Evolutionary conservation across 306 rosid genomes (phyloP), one percentile per base, ranked within the genome.

Genomic region (Urtica urens): DNA sequence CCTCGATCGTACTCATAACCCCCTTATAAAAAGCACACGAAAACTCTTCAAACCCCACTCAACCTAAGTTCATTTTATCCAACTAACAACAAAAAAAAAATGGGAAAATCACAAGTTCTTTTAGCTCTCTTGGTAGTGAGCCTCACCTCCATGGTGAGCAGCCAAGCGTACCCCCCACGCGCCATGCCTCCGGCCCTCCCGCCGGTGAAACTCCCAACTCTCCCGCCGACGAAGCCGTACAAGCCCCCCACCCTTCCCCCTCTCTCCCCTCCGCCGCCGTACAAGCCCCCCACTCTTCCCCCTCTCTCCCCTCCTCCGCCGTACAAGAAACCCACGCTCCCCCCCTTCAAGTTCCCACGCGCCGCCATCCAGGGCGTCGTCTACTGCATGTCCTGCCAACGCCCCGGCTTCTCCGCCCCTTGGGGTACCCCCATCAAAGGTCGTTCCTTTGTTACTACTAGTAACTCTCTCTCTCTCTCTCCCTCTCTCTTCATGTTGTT

Each of bases 281-380:
- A 61, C 10, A 47, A 46, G 9, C 51, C 51, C 2, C 17, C 30
- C 20, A n/a, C n/a, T n/a, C n/a, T n/a, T n/a, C 22, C 30, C 25
- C 50, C 50, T 0, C 50, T 31, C 2, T 31, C 51, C 0, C 8
- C 2, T 18, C 52, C n/a, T n/a, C n/a, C n/a, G n/a, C n/a, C n/a
- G n/a, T n/a, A n/a, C n/a, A n/a, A n/a, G 15, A 15, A n/a, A 2
- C 71, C 74, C 0, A 69, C 58, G 8, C 10, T 37, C 12, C 69
- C 29, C 33, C 38, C 55, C 0, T 67, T 70, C 1, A 5, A 62
- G 1, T 77, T 84, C 37, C 76, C 77, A 66, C 74, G 65, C 22
- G 69, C 81, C 0, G 84, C 93, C 0, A 90, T 88, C n/a, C 82
- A 88, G 60, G 97, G 97, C 5, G 97, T 88, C 26, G 97, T 88